Percentiles rank a stretch among this genome's conserved stretches.
These are phyloP conservation scores for Elongisporangium anandrum DNA, from an alignment of 352 stramenopile genomes.

Conservation along the genomic window DNA sequence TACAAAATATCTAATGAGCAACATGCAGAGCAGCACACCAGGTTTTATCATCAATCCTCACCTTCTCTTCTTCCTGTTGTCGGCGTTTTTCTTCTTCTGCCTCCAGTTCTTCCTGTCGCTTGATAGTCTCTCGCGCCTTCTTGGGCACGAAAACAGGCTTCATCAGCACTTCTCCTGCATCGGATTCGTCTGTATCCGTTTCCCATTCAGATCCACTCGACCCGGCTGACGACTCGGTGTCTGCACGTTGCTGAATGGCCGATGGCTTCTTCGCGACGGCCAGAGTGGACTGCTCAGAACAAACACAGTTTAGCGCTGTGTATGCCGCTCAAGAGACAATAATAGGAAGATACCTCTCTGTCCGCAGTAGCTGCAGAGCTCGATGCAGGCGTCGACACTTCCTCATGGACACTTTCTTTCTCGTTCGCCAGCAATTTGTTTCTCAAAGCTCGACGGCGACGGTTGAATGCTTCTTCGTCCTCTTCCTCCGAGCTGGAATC, in stretches of 20 bases:
- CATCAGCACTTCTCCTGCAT: slow-evolving; percentile 69
- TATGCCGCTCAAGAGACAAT: not conserved
- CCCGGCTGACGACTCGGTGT: slow-evolving; percentile 34
- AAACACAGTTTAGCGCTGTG: not conserved
- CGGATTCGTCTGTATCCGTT: slow-evolving; percentile 77
- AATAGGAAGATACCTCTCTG: not conserved
- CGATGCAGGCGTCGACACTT: slow-evolving; percentile 9
- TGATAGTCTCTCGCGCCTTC: slow-evolving; percentile 81
- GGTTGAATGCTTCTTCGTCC: slow-evolving; percentile 67
- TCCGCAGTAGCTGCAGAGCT: not conserved
- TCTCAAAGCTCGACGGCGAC: slow-evolving; percentile 54
- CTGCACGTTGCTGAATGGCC: not conserved
- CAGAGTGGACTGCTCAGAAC: not conserved
- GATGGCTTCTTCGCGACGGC: not conserved
- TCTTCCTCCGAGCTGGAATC: slow-evolving; percentile 71
- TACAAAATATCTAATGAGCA: not conserved
- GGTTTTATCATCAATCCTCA: too few species aligned
- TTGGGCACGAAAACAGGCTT: slow-evolving; percentile 93
- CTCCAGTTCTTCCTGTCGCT: slow-evolving; percentile 71
- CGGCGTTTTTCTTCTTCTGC: slow-evolving; percentile 62
- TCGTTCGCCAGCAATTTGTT: slow-evolving; percentile 47
- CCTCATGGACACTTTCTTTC: slow-evolving; percentile 6
- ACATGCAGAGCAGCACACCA: not conserved
- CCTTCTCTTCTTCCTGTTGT: slow-evolving; percentile 52
- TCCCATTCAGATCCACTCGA: slow-evolving; percentile 71